Evolutionary conservation across 345 rosid species (phyloP).

Genomic region (Linum trigynum): DNA sequence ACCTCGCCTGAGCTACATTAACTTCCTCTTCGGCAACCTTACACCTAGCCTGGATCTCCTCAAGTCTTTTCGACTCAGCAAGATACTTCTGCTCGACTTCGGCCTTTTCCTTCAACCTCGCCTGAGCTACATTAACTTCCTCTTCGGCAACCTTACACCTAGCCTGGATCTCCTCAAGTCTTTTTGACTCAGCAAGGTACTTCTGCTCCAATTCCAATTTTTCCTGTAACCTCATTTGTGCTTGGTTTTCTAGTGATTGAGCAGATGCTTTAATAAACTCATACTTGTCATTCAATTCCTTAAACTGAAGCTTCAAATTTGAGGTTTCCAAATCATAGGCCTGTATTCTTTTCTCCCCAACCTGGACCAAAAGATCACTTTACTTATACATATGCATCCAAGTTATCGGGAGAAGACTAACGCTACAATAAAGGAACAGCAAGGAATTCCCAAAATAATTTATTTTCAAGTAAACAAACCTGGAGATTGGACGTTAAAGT

Average conservation of each 20-base stretch:
- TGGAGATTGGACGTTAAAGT: conserved; percentile 24
- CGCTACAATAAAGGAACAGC: neutral
- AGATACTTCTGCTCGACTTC: conserved; percentile 22
- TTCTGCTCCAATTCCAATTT: conserved; percentile 27
- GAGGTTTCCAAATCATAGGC: conserved; percentile 22
- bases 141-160: conserved; percentile 18
- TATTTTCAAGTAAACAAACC: conserved; percentile 17
- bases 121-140: conserved; percentile 18
- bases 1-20: conserved; percentile 16
- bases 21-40: conserved; percentile 21
- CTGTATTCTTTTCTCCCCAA: conserved; percentile 22
- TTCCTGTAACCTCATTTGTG: conserved; percentile 15
- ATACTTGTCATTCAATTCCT: conserved; percentile 21
- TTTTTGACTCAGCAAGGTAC: conserved; percentile 19
- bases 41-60: conserved; percentile 12
- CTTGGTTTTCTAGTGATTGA: conserved; percentile 24
- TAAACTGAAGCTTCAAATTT: conserved; percentile 24
- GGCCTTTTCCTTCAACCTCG: conserved; percentile 18
- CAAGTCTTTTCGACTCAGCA: conserved; percentile 18
- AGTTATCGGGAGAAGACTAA: neutral
- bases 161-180: conserved; percentile 19
- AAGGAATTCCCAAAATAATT: neutral
- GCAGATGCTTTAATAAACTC: conserved; percentile 17
- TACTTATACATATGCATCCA: conserved; percentile 6
- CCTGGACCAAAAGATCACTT: conserved; percentile 14